Conservation (phyloP, 306 rosid species). For the Vigna angularis region DNA sequence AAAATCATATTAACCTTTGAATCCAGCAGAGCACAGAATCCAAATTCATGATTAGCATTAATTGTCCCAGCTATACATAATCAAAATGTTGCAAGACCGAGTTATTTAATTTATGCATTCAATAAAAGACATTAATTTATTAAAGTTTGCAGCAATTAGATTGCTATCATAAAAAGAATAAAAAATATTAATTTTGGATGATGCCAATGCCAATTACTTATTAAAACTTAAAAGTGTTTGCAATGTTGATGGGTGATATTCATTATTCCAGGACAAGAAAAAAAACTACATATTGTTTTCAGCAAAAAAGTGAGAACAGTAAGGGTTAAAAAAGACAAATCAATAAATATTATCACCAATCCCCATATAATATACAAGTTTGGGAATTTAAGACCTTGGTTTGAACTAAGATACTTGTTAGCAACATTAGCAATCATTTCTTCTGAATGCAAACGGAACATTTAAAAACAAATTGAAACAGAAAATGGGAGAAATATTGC, state of each 20-base stretch:
- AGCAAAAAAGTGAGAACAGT: conserved; percentile 26
- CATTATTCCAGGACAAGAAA: neutral
- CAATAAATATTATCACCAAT: conserved; percentile 23
- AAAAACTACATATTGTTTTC: conserved; percentile 5
- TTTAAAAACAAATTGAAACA: neutral
- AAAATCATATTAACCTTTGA: conserved; percentile 7
- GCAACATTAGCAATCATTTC: conserved; percentile 18
- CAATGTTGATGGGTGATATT: conserved; percentile 17
- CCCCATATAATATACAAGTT: conserved; percentile 7
- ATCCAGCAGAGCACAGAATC: conserved; percentile 31
- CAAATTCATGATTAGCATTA: conserved; percentile 31
- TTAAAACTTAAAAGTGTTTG: neutral
- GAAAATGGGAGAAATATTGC: conserved; percentile 11
- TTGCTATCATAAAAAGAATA: conserved; percentile 29
- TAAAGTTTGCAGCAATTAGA: conserved; percentile 21
- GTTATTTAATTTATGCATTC: conserved; percentile 14
- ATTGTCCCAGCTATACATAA: conserved; percentile 34
- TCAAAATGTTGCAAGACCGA: neutral
- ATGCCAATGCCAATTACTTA: neutral
- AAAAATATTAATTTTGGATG: neutral
- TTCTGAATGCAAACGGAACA: conserved; percentile 23
- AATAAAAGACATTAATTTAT: conserved; percentile 3
- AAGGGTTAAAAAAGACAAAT: conserved; percentile 10
- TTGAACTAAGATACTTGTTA: neutral
- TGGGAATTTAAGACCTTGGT: conserved; percentile 20